Percentiles rank a stretch among this genome's conserved stretches.
Evolutionary conservation across 306 rosid genomes (phyloP).

Genomic region (Luffa aegyptiaca): DNA sequence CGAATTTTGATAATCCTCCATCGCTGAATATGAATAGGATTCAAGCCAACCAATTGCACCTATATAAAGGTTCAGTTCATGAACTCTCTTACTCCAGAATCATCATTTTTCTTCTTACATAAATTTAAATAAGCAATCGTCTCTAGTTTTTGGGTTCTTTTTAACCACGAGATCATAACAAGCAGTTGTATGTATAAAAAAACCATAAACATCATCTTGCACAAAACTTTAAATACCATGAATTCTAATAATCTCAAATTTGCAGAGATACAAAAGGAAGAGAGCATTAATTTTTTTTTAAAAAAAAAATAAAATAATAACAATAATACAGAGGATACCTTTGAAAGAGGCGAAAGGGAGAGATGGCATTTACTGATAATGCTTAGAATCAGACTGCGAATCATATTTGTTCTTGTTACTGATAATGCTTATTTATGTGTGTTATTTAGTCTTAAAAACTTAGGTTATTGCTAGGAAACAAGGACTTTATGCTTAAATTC

Average conservation of each 20-base stretch:
- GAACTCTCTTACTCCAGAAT: not conserved
- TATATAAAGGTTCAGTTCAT: not conserved
- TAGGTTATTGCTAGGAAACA: no score
- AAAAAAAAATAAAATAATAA: not conserved
- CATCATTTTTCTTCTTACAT: not conserved
- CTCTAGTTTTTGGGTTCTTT: not conserved
- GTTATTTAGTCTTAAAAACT: no score
- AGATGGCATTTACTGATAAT: not conserved
- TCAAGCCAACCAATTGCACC: not conserved
- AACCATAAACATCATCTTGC: not conserved
- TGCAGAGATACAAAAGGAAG: not conserved
- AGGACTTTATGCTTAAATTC: no score
- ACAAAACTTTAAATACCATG: not conserved
- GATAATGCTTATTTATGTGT: no score
- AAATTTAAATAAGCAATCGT: not conserved
- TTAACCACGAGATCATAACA: not conserved
- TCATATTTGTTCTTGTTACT: not conserved
- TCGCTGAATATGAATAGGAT: not conserved
- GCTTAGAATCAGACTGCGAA: slow-evolving; percentile 6
- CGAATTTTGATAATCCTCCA: not conserved
- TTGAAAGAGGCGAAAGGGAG: slow-evolving; percentile 8
- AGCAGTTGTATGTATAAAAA: not conserved
- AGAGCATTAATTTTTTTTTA: not conserved
- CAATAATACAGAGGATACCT: not conserved
- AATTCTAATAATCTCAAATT: not conserved